Base-by-base conservation (phyloP, 2,329 filamentous ascomycete genomes). In the Myotisia sp. region DNA sequence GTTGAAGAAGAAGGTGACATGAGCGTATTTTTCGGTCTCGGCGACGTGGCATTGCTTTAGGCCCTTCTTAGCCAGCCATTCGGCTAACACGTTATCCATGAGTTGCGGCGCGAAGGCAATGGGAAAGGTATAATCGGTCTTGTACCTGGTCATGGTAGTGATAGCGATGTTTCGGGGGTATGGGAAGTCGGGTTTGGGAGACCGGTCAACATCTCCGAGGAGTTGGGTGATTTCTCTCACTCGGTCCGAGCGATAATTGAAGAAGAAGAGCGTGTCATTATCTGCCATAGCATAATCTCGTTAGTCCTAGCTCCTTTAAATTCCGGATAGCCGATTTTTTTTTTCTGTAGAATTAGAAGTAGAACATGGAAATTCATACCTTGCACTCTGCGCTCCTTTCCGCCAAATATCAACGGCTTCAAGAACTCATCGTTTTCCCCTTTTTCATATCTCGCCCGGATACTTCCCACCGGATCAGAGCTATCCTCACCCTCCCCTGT, bases 1-100 rank as follows among this genome's bases (percentile, higher is more conserved):
- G 65, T 98, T 98, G 77, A 95, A 95, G 74, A 95, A 95, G 73
- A 95, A 95, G 37, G 90, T 95, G 44, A 98, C 90, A 65, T 98
- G 90, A 22, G 90, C 90, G 60, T 98, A 98, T 69, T 98, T 98
- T 63, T 98, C 90, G 2, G 90, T 98, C 71, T 98, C 90, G 37
- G 90, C 90, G 47, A 95, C 74, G 66, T 98, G 90, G 47, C 87
- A 90, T 64, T 98, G 90, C 66, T 86, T 78, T 42, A 92, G 69
- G 28, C 72, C 74, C 62, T 95, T 79, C 67, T 87, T 90, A 49
- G 79, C 76, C 14, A 98, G 71, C 76, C 86, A 95, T 67, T 98
- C 90, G 14, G 90, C 90, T 33, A 98, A 74, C n/a, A 98, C 90
- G 50, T 98, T 92, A 56, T 78, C 82, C 90, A 98, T 98, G 55